Base-by-base conservation (phyloP, 441 rosid genomes). In the Eruca vesicaria region DNA sequence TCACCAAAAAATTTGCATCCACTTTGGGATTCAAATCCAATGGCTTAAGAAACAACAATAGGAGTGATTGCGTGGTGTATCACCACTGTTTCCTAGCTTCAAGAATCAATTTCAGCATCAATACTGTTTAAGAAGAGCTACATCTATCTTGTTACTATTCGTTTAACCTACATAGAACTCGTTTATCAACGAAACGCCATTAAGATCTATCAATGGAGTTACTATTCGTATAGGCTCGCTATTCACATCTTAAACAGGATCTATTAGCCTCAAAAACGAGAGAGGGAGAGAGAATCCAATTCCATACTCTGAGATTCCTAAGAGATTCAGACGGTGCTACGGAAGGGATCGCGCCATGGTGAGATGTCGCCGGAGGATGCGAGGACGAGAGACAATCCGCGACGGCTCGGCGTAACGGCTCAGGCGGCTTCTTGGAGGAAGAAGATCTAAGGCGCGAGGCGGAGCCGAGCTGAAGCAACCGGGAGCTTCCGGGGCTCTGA, bases 391-490 rank as follows among this genome's bases (percentile, higher is more conserved):
- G 90, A 29, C 98, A 96, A 83, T 96, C 97, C 18, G 94, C 98
- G 52, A 96, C 88, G 26, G 98, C 96, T 14, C 94, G 90, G 23
- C 98, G 97, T 45, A 96, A 82, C 12, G 98, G 99, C 89, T 96
- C 99, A 16, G 99, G 99, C 19, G 92, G 97, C 82, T 93, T 93
- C 84, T 86, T 93, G 10, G 84, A 66, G 11, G 87, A 82, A 53
- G 94, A 89, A 78, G 98, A 93, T 94, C 98, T 90, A 80, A 90
- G 83, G 53, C 99, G 84, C 38, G 96, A 88, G 3, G 80, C 77
- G 28, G 79, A 74, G 43, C 84, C 83, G 0, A 81, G 78, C 77
- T 77, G 88, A 78, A 87, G 89, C 59, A 83, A 55, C 81, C 98
- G 81, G 43, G 85, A 80, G 82, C 89, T 83, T 45, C 86, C 90